Percentiles rank a stretch among this genome's conserved stretches.
Evolutionary conservation across 441 rosid species (phyloP).

Genomic region (Flueggea neowawraea): DNA sequence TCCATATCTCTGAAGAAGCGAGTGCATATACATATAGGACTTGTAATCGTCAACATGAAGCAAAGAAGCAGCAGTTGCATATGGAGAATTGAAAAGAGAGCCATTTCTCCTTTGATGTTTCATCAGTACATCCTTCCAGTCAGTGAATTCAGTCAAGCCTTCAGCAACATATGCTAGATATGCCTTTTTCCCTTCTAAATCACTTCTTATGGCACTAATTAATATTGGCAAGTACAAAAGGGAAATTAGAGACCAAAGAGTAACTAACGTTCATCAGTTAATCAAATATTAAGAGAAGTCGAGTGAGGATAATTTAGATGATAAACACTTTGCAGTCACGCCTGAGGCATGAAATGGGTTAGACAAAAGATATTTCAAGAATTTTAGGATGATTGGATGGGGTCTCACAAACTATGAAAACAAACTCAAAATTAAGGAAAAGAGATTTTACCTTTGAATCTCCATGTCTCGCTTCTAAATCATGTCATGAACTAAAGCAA

Average conservation of each 20-base stretch:
- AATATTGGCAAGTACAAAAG: background rate
- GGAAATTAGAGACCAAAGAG: background rate
- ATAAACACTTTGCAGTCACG: too few relatives aligned
- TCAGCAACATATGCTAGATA: background rate
- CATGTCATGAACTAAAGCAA: background rate
- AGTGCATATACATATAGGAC: slow-evolving; percentile 1
- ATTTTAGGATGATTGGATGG: too few relatives aligned
- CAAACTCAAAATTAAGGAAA: background rate
- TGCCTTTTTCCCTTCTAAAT: background rate
- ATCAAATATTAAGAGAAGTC: too few relatives aligned
- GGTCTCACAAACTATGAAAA: background rate
- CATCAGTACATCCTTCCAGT: background rate
- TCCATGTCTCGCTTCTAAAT: background rate
- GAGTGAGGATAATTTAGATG: too few relatives aligned
- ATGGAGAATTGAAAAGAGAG: slow-evolving; percentile 5
- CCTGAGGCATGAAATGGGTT: too few relatives aligned
- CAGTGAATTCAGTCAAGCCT: background rate
- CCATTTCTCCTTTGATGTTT: slow-evolving; percentile 5
- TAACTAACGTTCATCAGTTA: background rate
- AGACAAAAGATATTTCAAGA: too few relatives aligned
- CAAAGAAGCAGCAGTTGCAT: background rate
- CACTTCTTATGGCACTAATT: background rate
- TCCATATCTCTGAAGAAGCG: background rate
- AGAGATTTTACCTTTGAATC: background rate
- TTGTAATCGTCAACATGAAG: background rate